Evolutionary conservation across 192 early-diverging fungal genomes (phyloP).

Genomic region (Chytriomyces sp.): DNA sequence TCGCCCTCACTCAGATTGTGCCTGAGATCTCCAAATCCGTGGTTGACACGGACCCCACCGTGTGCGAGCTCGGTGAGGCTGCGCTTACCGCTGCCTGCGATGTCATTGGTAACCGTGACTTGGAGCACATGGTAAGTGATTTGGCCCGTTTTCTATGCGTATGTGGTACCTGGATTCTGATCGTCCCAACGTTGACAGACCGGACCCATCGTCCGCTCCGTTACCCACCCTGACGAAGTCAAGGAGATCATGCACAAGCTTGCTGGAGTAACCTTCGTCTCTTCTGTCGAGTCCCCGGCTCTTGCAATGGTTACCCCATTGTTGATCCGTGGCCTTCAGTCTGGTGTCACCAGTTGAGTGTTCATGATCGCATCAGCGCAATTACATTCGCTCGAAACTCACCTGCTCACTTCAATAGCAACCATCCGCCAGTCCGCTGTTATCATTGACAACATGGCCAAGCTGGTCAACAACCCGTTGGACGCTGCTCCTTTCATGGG

Average conservation of each 20-base stretch:
- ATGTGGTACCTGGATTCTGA: too few species aligned
- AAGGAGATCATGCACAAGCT: conserved; percentile 76
- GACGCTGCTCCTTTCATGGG: conserved; percentile 81
- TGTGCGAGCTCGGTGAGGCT: conserved; percentile 60
- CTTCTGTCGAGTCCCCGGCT: conserved; percentile 72
- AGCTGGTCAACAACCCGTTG: conserved; percentile 80
- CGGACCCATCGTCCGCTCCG: conserved; percentile 66
- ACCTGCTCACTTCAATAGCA: conserved; percentile 31
- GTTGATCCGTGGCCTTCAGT: conserved; percentile 62
- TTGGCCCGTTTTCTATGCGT: too few species aligned
- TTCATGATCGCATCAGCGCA: too few species aligned
- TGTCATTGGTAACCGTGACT: conserved; percentile 76
- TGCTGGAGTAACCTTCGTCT: conserved; percentile 76
- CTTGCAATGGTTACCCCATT: conserved; percentile 81
- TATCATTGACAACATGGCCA: conserved; percentile 92
- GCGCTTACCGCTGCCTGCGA: conserved; percentile 73
- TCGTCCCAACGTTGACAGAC: too few species aligned
- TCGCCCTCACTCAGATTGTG: conserved; percentile 60
- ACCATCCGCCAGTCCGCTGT: conserved; percentile 75
- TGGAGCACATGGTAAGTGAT: conserved; percentile 37
- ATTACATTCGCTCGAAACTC: too few species aligned
- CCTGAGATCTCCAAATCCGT: conserved; percentile 74
- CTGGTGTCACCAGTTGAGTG: conserved; percentile 31
- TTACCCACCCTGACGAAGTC: conserved; percentile 75
- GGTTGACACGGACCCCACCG: conserved; percentile 82